A percentile compares a stretch with the other conserved stretches of the same genome.
phyloP scores from a whole-genome alignment of 345 rosid genomes.

The Pistacia integerrima region DNA sequence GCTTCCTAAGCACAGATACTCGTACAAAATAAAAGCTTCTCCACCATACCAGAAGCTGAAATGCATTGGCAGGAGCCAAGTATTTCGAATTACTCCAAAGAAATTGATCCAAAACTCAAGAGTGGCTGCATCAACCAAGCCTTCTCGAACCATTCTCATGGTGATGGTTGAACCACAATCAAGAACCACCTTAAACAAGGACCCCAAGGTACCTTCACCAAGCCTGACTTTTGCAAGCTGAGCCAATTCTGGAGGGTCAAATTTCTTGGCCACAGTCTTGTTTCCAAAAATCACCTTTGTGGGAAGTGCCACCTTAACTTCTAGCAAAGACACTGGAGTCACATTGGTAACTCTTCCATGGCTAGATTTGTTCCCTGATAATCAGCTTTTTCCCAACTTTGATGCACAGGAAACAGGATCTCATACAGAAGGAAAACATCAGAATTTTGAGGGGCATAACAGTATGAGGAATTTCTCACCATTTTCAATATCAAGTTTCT shows the following conservation, averaged over 20 bases:
- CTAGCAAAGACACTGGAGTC: conserved; percentile 34
- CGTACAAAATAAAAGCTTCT: conserved; percentile 36
- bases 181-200: conserved; percentile 39
- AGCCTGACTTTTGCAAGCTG: conserved; percentile 32
- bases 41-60: conserved; percentile 42
- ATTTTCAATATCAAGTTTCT: not conserved
- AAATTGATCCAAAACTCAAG: conserved; percentile 32
- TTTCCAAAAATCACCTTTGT: conserved; percentile 28
- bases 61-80: conserved; percentile 31
- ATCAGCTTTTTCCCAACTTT: not conserved
- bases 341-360: conserved; percentile 31
- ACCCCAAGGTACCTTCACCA: conserved; percentile 40
- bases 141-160: conserved; percentile 28
- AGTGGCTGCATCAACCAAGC: conserved; percentile 4
- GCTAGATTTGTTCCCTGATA: conserved; percentile 20
- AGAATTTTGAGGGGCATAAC: not conserved
- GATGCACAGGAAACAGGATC: not conserved
- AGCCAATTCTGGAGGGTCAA: conserved; percentile 29
- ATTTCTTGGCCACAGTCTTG: conserved; percentile 9
- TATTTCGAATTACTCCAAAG: conserved; percentile 25
- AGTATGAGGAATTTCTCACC: not conserved
- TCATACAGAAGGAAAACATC: not conserved
- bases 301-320: conserved; percentile 37
- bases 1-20: conserved; percentile 40
- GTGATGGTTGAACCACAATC: conserved; percentile 31